Conservation (phyloP, 345 rosid species). For the Laguncularia racemosa region DNA sequence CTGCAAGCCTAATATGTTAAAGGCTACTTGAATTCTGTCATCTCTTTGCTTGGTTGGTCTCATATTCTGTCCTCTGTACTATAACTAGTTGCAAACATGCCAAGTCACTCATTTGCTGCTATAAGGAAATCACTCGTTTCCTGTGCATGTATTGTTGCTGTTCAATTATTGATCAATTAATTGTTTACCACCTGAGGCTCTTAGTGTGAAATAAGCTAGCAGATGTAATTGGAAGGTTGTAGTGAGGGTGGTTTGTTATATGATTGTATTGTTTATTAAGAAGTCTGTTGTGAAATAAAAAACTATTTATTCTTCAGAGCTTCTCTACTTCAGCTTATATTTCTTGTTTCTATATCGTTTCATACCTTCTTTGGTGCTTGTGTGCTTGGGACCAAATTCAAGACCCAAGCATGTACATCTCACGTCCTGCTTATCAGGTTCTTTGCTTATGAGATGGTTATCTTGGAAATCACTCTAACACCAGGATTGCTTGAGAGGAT, state of each 20-base stretch:
- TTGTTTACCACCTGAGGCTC: not conserved
- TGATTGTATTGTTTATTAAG: not conserved
- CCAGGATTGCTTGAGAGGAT: too few species aligned
- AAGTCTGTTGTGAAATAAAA: not conserved
- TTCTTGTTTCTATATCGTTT: too few species aligned
- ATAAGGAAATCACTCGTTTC: constrained; percentile 5
- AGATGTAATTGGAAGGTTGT: not conserved
- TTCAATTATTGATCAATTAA: constrained; percentile 1
- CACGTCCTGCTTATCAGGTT: not conserved
- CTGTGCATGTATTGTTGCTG: not conserved
- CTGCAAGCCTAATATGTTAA: constrained; percentile 28
- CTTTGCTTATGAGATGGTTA: too few species aligned
- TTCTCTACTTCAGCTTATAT: not conserved
- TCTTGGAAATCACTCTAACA: too few species aligned
- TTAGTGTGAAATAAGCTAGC: not conserved
- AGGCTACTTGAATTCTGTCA: not conserved
- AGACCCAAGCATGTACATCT: constrained; percentile 2
- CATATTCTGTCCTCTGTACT: not conserved
- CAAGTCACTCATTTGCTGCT: constrained; percentile 24
- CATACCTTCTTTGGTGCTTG: too few species aligned
- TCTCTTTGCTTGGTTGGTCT: not conserved
- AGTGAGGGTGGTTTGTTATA: not conserved
- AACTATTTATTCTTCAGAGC: not conserved
- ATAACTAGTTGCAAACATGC: not conserved
- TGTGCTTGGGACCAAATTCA: not conserved